Evolutionary conservation across 192 early-diverging fungal species (phyloP).

Genomic region (Obelidium mucronatum): DNA sequence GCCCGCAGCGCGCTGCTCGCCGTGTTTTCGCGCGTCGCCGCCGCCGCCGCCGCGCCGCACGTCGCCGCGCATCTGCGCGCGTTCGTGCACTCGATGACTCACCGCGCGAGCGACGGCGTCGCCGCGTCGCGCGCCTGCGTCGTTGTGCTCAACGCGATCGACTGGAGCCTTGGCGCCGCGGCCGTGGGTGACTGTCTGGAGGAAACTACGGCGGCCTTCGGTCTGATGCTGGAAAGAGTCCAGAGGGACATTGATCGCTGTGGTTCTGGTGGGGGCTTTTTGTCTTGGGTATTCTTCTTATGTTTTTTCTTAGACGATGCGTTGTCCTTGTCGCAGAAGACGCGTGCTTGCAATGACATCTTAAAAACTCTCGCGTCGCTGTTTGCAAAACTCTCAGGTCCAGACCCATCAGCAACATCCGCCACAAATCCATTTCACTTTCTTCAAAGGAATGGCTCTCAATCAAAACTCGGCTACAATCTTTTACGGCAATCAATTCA

Average conservation of each 20-base stretch:
- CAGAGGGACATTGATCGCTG: neutral
- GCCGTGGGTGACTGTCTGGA: constrained; percentile 16
- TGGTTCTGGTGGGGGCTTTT: neutral
- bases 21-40: constrained; percentile 13
- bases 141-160: constrained; percentile 38
- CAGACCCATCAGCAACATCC: neutral
- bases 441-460: neutral
- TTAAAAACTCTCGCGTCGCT: constrained; percentile 37
- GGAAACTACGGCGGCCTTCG: constrained; percentile 6
- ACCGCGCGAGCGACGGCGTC: neutral
- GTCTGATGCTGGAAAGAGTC: neutral
- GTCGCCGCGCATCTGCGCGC: neutral
- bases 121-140: constrained; percentile 27
- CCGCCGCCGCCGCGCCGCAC: neutral
- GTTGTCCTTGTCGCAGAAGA: constrained; percentile 20
- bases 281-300: neutral
- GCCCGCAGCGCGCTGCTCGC: constrained; percentile 16
- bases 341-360: constrained; percentile 35
- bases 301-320: neutral
- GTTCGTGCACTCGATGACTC: neutral
- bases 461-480: neutral
- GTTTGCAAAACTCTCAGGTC: constrained; percentile 27
- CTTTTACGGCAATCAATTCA: constrained; percentile 4
- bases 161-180: constrained; percentile 31
- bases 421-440: constrained; percentile 8